Conservation (phyloP, 2,329 filamentous ascomycete genomes). For the Periconia sp. region DNA sequence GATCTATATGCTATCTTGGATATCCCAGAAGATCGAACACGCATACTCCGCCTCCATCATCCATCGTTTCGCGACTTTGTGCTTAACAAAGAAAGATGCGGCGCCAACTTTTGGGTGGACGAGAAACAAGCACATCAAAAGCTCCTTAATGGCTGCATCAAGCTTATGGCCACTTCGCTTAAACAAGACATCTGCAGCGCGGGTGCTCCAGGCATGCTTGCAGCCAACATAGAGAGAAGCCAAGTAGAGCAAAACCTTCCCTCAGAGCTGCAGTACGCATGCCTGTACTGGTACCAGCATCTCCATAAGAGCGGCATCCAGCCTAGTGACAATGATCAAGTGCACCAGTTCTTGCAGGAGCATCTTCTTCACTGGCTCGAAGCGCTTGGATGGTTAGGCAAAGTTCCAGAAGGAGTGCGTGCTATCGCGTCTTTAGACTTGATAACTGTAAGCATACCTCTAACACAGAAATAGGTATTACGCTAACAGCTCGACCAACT, state of each 20-base stretch:
- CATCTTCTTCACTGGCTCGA: constrained; percentile 54
- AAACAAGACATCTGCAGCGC: not conserved
- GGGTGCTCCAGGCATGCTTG: not conserved
- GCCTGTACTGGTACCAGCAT: constrained; percentile 36
- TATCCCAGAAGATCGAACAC: constrained; percentile 30
- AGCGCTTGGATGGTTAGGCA: constrained; percentile 40
- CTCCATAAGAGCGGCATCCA: constrained; percentile 10
- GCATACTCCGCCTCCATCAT: constrained; percentile 36
- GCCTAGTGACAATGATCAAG: constrained; percentile 23
- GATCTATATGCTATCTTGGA: constrained; percentile 25
- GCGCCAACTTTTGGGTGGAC: constrained; percentile 1
- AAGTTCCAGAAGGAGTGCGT: constrained; percentile 5
- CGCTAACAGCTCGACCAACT: too few species aligned
- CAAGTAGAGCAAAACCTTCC: not conserved
- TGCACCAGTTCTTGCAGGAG: constrained; percentile 39
- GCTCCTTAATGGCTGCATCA: not conserved
- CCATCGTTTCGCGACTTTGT: constrained; percentile 29
- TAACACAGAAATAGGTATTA: too few species aligned
- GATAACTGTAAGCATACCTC: too few species aligned
- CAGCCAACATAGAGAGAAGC: not conserved
- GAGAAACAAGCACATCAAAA: not conserved
- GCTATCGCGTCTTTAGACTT: not conserved
- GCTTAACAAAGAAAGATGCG: constrained; percentile 18
- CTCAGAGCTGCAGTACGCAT: not conserved
- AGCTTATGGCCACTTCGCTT: not conserved